phyloP scores from a whole-genome alignment of 202 grass and related monocot species.

The Tripidium arundinaceum region DNA sequence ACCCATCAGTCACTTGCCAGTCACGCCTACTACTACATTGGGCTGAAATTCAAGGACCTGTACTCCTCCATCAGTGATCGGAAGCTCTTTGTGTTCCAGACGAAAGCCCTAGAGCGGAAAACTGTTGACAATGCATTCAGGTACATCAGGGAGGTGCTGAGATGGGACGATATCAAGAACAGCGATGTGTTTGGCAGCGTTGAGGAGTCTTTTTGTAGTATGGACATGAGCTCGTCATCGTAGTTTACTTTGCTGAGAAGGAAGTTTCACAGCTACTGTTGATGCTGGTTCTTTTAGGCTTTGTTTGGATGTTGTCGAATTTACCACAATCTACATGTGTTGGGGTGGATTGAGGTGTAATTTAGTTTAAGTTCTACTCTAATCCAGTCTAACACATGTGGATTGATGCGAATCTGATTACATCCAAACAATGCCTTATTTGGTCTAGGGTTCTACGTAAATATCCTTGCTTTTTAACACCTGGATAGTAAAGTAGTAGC shows the following conservation, averaged over 20 bases:
- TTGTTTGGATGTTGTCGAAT: too few relatives aligned
- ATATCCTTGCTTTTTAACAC: too few relatives aligned
- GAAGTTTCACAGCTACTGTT: not conserved
- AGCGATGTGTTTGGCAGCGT: slow-evolving; percentile 14
- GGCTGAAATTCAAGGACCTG: slow-evolving; percentile 57
- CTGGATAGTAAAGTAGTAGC: too few relatives aligned
- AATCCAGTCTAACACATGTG: too few relatives aligned
- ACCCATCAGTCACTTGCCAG: slow-evolving; percentile 47
- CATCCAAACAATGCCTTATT: too few relatives aligned
- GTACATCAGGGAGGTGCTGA: slow-evolving; percentile 58
- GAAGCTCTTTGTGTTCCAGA: slow-evolving; percentile 53
- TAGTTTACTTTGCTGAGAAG: not conserved
- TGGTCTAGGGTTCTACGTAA: too few relatives aligned
- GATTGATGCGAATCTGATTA: too few relatives aligned
- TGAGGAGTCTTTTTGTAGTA: slow-evolving; percentile 47
- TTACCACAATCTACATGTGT: too few relatives aligned
- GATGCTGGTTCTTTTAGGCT: too few relatives aligned
- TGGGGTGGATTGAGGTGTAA: too few relatives aligned
- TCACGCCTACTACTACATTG: slow-evolving; percentile 45
- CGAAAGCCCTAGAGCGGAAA: slow-evolving; percentile 50
- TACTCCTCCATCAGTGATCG: slow-evolving; percentile 37
- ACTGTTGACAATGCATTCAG: slow-evolving; percentile 39
- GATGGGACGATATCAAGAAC: slow-evolving; percentile 48
- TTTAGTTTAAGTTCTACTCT: too few relatives aligned
- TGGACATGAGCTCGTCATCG: slow-evolving; percentile 10